Base-by-base conservation (phyloP, 176 grass and related monocot genomes). In the Pontederia paniculata region DNA sequence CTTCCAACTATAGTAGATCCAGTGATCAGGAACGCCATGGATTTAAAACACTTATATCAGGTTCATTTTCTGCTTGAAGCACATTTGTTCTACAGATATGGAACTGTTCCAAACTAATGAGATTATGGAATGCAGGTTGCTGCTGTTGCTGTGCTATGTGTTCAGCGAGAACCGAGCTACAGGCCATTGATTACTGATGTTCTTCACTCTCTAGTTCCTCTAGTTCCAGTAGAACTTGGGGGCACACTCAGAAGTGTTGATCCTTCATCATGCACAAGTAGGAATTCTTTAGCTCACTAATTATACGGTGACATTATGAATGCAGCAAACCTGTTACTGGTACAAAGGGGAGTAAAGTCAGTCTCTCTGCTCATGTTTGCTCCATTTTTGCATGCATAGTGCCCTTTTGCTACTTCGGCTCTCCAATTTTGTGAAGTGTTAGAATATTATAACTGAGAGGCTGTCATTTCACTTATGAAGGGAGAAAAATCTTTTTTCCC, bases 11-110 rank as follows among this genome's bases (percentile, higher is more conserved):
- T 98, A 62, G 68, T 98, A 66, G 93, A 98, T 65, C 77, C 93
- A 52, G 86, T 84, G 56, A 84, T 91, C 75, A 81, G 69, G 73
- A 80, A 98, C 49, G 77, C 62, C 43, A 98, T 98, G 93, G 83
- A 98, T 53, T 80, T 66, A 22, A 98, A 98, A 72, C 93, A 98
- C 65, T 65, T 98, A 57, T 98, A 91, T 66, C 93, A 98, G 73
- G 93, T 98, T 76, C 21, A 17, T 45, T 46, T 13, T 46, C 9
- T 31, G 25, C 25, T 31, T 5, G 25, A 31, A 31, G 25, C 25
- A 31, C 25, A 5, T 31, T 31, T 31, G 2, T 31, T 31, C 25
- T 31, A 31, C 25, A 31, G 25, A 31, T 5, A 31, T 31, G 25
- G 25, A 31, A 31, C 25, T 31, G 25, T 31, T 31, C 25, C 25